Evolutionary conservation across 768 basidiomycete species (phyloP).

Genomic region (Bullera alba): DNA sequence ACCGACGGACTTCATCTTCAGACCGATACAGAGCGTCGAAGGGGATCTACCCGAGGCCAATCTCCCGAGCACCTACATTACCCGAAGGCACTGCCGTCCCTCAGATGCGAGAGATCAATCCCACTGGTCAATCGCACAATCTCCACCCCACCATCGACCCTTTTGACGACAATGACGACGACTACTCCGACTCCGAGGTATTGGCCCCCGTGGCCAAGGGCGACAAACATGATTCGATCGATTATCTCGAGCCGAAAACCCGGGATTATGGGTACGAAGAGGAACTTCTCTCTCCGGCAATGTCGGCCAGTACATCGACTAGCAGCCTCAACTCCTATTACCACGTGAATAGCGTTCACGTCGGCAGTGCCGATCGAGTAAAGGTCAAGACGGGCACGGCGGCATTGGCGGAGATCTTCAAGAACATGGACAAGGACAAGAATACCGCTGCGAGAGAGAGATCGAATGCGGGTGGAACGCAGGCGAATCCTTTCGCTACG

Average conservation of each 20-base stretch:
- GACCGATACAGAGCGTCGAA: too few species aligned
- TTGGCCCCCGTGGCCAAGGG: not conserved
- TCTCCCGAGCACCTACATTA: conserved; percentile 34
- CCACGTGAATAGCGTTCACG: not conserved
- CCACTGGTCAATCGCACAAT: not conserved
- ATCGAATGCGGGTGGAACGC: not conserved
- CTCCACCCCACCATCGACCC: not conserved
- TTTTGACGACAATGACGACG: too few species aligned
- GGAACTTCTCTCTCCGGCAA: too few species aligned
- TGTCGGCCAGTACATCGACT: not conserved
- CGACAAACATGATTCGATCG: conserved; percentile 11
- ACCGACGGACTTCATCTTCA: too few species aligned
- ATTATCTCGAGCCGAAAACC: conserved; percentile 1
- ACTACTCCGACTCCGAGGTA: not conserved
- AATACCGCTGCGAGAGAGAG: not conserved
- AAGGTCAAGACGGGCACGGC: conserved; percentile 8
- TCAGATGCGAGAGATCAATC: not conserved
- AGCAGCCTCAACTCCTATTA: not conserved
- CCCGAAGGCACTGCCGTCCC: conserved; percentile 8
- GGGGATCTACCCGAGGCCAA: conserved; percentile 33
- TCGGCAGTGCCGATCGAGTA: not conserved
- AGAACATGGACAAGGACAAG: conserved; percentile 1
- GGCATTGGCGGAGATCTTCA: conserved; percentile 6
- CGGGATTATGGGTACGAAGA: not conserved
- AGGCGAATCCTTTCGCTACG: not conserved